Evolutionary conservation across 2,329 filamentous ascomycete species (phyloP).

Genomic region (Fusarium sp.): DNA sequence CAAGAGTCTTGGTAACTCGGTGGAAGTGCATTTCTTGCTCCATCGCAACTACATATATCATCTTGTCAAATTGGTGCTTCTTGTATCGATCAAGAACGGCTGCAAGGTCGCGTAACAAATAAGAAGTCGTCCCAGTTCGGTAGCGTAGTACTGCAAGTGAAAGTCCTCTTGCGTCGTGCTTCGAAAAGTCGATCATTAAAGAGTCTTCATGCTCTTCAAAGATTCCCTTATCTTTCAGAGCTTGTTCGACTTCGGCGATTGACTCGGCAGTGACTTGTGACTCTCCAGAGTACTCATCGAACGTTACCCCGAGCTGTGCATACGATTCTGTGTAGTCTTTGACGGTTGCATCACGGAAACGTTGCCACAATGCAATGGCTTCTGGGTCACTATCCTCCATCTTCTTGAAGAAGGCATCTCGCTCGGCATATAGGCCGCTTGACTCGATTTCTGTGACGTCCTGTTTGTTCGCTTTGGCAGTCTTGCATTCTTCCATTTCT

Average conservation of each 20-base stretch:
- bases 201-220: slow-evolving; percentile 73
- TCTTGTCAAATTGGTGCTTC: slow-evolving; percentile 73
- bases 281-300: slow-evolving; percentile 72
- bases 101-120: slow-evolving; percentile 77
- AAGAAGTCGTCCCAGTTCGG: slow-evolving; percentile 52
- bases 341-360: slow-evolving; percentile 64
- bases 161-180: slow-evolving; percentile 76
- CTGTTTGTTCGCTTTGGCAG: slow-evolving; percentile 53
- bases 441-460: slow-evolving; percentile 50
- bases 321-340: slow-evolving; percentile 64
- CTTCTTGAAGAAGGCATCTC: slow-evolving; percentile 66
- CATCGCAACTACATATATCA: slow-evolving; percentile 80
- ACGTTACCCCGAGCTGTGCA: slow-evolving; percentile 62
- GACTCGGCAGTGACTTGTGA: slow-evolving; percentile 62
- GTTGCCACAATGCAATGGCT: slow-evolving; percentile 62
- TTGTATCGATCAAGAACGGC: slow-evolving; percentile 71
- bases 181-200: slow-evolving; percentile 73
- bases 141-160: slow-evolving; percentile 73
- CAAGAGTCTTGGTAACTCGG: slow-evolving; percentile 70
- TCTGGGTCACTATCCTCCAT: slow-evolving; percentile 67
- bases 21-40: slow-evolving; percentile 78
- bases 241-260: slow-evolving; percentile 66
- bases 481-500: slow-evolving; percentile 67
- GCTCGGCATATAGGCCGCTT: slow-evolving; percentile 54
- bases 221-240: slow-evolving; percentile 67